Evolutionary conservation across 177 flowering plant species (phyloP).

Genomic region (Vitis hybrid): DNA sequence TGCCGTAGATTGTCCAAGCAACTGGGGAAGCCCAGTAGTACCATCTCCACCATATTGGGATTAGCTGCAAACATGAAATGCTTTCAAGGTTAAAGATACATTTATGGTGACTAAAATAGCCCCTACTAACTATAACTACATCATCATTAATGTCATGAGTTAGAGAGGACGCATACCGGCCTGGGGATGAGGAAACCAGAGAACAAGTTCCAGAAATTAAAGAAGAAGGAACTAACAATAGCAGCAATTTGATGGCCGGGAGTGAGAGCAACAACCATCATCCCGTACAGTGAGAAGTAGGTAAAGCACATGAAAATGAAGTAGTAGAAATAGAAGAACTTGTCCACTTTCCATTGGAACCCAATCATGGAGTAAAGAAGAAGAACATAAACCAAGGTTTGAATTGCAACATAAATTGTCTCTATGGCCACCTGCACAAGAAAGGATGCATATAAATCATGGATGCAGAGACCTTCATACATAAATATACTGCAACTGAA

Average conservation of each 20-base stretch:
- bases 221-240: constrained; percentile 53
- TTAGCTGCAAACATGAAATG: constrained; percentile 39
- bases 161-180: constrained; percentile 27
- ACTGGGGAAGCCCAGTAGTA: constrained; percentile 85
- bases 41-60: constrained; percentile 96
- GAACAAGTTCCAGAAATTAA: constrained; percentile 65
- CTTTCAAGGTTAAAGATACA: not conserved
- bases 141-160: no score
- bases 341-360: constrained; percentile 47
- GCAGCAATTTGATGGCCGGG: constrained; percentile 58
- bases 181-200: constrained; percentile 60
- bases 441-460: not conserved
- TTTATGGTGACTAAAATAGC: no score
- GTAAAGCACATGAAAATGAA: constrained; percentile 54
- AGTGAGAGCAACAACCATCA: constrained; percentile 71
- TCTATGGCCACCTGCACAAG: constrained; percentile 64
- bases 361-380: constrained; percentile 69
- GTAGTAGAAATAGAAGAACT: constrained; percentile 55
- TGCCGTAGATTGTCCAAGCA: constrained; percentile 79
- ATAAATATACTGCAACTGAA: not conserved
- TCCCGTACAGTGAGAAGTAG: constrained; percentile 59
- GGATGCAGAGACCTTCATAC: not conserved
- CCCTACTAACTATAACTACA: no score
- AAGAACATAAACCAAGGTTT: constrained; percentile 43
- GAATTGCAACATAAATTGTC: constrained; percentile 47